Conservation (phyloP, 1,284 basidiomycete species). For the Boletus semigastroideus region DNA sequence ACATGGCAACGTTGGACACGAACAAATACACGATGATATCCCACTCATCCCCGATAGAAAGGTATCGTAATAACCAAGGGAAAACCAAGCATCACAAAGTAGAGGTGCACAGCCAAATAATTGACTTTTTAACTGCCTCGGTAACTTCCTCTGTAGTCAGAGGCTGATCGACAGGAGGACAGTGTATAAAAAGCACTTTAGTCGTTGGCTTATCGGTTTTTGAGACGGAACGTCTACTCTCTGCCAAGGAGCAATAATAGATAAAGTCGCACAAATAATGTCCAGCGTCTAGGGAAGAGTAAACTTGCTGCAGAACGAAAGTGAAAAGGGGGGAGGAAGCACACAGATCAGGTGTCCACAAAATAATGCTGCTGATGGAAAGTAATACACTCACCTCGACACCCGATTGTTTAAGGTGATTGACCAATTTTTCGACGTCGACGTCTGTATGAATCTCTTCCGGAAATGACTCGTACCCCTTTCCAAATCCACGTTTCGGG, state of each 20-base stretch:
- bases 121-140: constrained; percentile 57
- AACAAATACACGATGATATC: constrained; percentile 4
- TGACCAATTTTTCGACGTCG: constrained; percentile 50
- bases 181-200: constrained; percentile 73
- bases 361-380: background rate
- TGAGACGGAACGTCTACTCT: constrained; percentile 53
- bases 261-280: constrained; percentile 78
- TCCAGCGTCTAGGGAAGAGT: constrained; percentile 72
- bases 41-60: constrained; percentile 15
- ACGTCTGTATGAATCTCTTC: constrained; percentile 49
- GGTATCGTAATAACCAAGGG: constrained; percentile 12
- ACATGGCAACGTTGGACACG: background rate
- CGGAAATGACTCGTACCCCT: constrained; percentile 45
- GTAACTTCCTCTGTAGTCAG: constrained; percentile 64
- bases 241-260: constrained; percentile 77
- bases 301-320: constrained; percentile 49
- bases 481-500: constrained; percentile 50
- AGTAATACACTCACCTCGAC: constrained; percentile 48
- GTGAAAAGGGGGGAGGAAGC: background rate
- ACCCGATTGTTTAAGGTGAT: constrained; percentile 56
- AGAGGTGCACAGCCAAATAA: constrained; percentile 52
- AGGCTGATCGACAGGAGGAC: constrained; percentile 63
- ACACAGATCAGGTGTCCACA: constrained; percentile 10
- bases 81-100: constrained; percentile 16
- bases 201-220: constrained; percentile 55